phyloP scores from a whole-genome alignment of 257 asterid species.

The Voacanga thouarsii region DNA sequence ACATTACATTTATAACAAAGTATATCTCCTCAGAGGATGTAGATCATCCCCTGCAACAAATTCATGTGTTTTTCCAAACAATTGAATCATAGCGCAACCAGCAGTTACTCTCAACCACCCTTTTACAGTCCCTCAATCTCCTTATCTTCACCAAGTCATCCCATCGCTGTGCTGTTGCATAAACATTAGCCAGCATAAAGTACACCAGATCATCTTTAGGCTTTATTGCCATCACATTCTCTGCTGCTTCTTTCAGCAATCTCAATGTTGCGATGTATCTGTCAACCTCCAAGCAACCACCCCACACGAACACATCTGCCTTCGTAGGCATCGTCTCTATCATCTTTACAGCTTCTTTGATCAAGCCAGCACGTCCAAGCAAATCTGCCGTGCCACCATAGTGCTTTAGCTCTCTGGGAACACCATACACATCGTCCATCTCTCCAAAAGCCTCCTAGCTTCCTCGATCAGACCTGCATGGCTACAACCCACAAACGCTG shows the following conservation, averaged over 20 bases:
- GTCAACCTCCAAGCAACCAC: constrained; percentile 92
- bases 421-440: constrained; percentile 61
- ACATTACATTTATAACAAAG: constrained; percentile 39
- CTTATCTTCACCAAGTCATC: constrained; percentile 67
- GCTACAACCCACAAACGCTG: constrained; percentile 74
- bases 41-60: constrained; percentile 78
- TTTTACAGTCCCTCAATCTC: constrained; percentile 45
- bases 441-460: constrained; percentile 49
- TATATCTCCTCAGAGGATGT: constrained; percentile 55
- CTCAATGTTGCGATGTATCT: constrained; percentile 66
- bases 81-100: constrained; percentile 72
- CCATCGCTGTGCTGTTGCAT: constrained; percentile 68
- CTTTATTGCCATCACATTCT: constrained; percentile 56
- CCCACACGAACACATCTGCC: constrained; percentile 86
- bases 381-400: constrained; percentile 92
- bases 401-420: constrained; percentile 71
- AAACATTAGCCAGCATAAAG: constrained; percentile 63
- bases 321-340: constrained; percentile 66
- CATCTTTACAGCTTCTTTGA: constrained; percentile 62
- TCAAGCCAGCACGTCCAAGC: constrained; percentile 75
- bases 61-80: constrained; percentile 59
- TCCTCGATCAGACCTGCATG: constrained; percentile 65
- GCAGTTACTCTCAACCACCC: constrained; percentile 56
- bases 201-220: constrained; percentile 86
- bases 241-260: constrained; percentile 71